Evolutionary conservation across 768 basidiomycete genomes (phyloP), one percentile per base, ranked within the genome.

Genomic region (Podaxis sp.): DNA sequence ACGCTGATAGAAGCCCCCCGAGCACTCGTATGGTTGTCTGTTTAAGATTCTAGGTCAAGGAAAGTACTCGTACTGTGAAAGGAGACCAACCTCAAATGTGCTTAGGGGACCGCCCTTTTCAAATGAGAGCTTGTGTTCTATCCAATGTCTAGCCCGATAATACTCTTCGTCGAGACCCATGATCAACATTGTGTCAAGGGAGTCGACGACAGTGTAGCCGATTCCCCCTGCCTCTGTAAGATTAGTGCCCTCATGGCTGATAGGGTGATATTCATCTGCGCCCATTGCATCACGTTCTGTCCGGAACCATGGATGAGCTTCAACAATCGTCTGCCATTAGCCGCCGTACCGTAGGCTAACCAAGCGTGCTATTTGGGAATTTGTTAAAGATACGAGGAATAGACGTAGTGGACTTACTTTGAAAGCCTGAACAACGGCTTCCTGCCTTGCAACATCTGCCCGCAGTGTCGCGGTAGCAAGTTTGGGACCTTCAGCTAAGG

Each of bases 1-100:
- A 88, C 0, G 95, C 90, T 1, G 95, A 87, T 1, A 98, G 79
- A 3, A 99, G 83, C 0, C 96, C 96, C 8, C 96, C 96, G 2
- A 99, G 80, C 1, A 96, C 84, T 24, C 96, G 88, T 57, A 97
- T 98, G 0, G 95, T 97, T 1, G 92, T 95, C 93, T 96, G 65
- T 12, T 22, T 13, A 55, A 56, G 33, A 36, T 48, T 48, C 44
- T 20, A 6, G 50, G 36, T 56, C 13, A 48, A 20, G n/a, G 20
- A 41, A n/a, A 56, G 6, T 52, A 48, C 7, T 13, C 12, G 28
- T 48, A 55, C n/a, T 22, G 17, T 53, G 60, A 30, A 37, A 41
- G 64, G 4, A 22, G 11, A 64, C 86, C 48, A 65, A 93, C 95
- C 82, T 98, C 96, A 68, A 99, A 99, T 0, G 93, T 95, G 72